Base-by-base conservation (phyloP, 768 basidiomycete genomes). In the Cystobasidiopsis lactophilus region DNA sequence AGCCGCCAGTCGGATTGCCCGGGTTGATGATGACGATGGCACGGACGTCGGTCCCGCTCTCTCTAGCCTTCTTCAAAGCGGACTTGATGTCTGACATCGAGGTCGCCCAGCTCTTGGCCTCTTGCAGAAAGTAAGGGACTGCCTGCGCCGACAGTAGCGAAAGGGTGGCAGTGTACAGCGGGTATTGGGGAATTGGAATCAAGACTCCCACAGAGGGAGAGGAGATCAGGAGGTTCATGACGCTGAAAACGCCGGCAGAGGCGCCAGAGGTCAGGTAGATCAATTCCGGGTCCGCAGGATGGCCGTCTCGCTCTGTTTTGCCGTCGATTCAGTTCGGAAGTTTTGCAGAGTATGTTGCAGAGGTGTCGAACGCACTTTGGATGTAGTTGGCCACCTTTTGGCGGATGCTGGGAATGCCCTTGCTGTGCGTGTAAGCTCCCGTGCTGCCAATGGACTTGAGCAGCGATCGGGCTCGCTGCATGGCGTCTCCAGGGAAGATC, bases 171-270 rank as follows among this genome's bases (percentile, higher is more conserved):
- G 89, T 95, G 68, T 98, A 98, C 11, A 98, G 74, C 1, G 91
- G 91, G 66, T 98, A 96, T 69, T 98, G 91, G 2, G 91, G 91
- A 57, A 98, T 96, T 30, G 91, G 91, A 63, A 96, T 93, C 50
- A 91, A 75, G 60, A 91, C 74, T 5, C 85, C 86, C 45, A 76
- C 75, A 26, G 70, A 72, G 21, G 76, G 77, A 21, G 72, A 67
- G 10, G 77, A 70, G 60, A 86, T 79, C 56, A 88, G 76, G 71
- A 82, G 76, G 62, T 77, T 76, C 59, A 91, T 76, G 23, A 85
- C 69, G 19, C 85, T 76, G 21, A 82, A 79, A n/a, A 98, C 89
- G 50, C 91, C 93, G 13, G 79, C 78, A 21, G 88, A 93, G 19
- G 93, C 91, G 39, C 91, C 93, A 24, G 77, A 81, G 18, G 91